These are phyloP conservation scores for Eustoma russellianum DNA, from an alignment of 257 asterid species.

Conservation along the genomic window DNA sequence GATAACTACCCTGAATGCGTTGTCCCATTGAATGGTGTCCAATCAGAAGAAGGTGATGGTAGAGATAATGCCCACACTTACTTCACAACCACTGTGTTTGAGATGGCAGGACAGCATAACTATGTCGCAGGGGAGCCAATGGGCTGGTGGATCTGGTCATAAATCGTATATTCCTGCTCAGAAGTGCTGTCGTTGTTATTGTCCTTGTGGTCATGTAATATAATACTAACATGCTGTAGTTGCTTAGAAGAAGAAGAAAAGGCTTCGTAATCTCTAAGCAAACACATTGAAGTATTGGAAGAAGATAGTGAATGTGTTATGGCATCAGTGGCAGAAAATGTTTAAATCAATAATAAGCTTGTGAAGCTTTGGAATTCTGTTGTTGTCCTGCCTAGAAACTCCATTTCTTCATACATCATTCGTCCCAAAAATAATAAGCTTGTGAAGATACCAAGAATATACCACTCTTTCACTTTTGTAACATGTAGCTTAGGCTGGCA, in stretches of 20 bases:
- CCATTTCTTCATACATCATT: no score
- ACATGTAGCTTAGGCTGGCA: no score
- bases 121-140: constrained; percentile 38
- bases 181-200: no score
- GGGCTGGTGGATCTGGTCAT: constrained; percentile 77
- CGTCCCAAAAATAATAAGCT: no score
- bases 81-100: constrained; percentile 33
- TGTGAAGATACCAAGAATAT: no score
- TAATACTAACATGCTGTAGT: neutral
- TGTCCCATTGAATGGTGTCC: constrained; percentile 17
- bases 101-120: constrained; percentile 41
- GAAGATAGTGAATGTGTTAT: neutral
- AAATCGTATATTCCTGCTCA: neutral
- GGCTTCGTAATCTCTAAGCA: constrained; percentile 3
- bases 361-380: no score
- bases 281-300: neutral
- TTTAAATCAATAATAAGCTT: no score
- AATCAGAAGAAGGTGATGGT: constrained; percentile 32
- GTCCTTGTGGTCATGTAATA: constrained; percentile 4
- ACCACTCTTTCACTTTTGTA: no score
- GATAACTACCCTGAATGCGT: constrained; percentile 14
- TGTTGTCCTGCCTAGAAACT: no score
- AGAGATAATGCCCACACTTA: constrained; percentile 35
- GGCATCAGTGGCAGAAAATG: no score
- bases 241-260: constrained; percentile 1